Base-by-base conservation (phyloP, 163 green algal species). In the Smithsoniella earleae region DNA sequence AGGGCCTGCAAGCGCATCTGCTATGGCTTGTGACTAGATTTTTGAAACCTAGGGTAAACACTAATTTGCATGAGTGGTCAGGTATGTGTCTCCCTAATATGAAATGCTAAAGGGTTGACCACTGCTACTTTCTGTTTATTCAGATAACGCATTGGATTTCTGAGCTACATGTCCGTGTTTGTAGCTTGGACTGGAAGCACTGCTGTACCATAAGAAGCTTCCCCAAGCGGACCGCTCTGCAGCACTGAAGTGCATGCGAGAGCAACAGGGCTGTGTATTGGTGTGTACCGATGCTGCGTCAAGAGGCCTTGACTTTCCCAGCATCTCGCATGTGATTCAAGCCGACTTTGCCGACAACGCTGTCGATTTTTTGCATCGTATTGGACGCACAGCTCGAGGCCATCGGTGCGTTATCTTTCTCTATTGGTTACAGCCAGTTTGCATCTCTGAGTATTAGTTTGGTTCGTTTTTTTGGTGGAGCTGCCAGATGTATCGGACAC, bases 321-420 rank as follows among this genome's bases (percentile, higher is more conserved):
- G 80, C 44, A 83, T 98, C 20, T 84, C 77, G 2, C 92, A 97
- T 75, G 89, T 98, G 22, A 80, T 97, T 2, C 90, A 98, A 83
- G 91, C 90, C 8, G 89, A 97, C 73, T 99, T 98, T 86, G 94
- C 94, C 3, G 31, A 80, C 18, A 92, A 85, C 36, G 91, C 94
- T 5, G 84, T 97, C n/a, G 90, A 97, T 75, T 96, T 90, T 43
- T 38, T 96, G 55, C 90, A 96, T 65, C 76, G 90, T 37, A 81
- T 87, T 37, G 86, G 86, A 1, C 73, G 87, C 28, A 92, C 86
- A 18, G 85, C 74, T 87, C 86, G 13, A 82, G 75, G 20, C 45
- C 83, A 18, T 80, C 79, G 34, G 80, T 87, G 69, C 45, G 22
- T n/a, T n/a, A n/a, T n/a, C n/a, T n/a, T n/a, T n/a, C n/a, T n/a